phyloP scores from a whole-genome alignment of 495 filamentous ascomycete genomes.

The Talaromyces borbonicus region DNA sequence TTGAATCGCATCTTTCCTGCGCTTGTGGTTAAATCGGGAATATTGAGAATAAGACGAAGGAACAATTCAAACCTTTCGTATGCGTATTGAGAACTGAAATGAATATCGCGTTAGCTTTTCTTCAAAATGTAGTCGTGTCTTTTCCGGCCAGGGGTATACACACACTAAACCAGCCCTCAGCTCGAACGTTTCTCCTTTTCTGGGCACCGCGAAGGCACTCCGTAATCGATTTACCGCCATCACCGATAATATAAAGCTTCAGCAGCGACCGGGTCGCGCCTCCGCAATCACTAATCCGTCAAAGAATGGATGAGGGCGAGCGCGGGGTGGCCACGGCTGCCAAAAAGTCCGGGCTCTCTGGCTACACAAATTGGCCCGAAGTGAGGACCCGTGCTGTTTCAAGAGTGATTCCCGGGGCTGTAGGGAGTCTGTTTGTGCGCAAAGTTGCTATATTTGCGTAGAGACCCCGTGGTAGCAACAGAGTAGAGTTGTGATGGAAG shows the following conservation, averaged over 20 bases:
- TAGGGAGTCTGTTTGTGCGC: too few relatives aligned
- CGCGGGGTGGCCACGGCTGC: slow-evolving; percentile 6
- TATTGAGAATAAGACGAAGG: neutral
- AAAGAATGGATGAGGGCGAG: slow-evolving; percentile 3
- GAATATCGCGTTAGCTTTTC: slow-evolving; percentile 17
- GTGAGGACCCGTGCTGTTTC: slow-evolving; percentile 2
- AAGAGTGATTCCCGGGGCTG: neutral
- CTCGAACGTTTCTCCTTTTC: slow-evolving; percentile 98
- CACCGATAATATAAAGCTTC: slow-evolving; percentile 25
- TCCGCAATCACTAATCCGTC: slow-evolving; percentile 20
- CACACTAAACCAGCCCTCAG: slow-evolving; percentile 88
- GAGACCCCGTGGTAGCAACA: too few relatives aligned
- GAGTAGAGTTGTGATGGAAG: too few relatives aligned
- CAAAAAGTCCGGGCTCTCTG: slow-evolving; percentile 2
- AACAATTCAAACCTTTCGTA: slow-evolving; percentile 61
- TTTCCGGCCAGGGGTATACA: too few relatives aligned
- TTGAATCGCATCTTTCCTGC: slow-evolving; percentile 92
- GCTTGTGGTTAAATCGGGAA: slow-evolving; percentile 22
- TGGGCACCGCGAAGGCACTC: slow-evolving; percentile 81
- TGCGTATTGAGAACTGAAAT: slow-evolving; percentile 79
- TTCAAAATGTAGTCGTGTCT: neutral
- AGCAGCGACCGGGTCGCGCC: slow-evolving; percentile 41
- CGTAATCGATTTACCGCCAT: slow-evolving; percentile 96
- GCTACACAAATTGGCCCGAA: neutral
- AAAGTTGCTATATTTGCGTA: too few relatives aligned